Evolutionary conservation across 768 basidiomycete genomes (phyloP).

Genomic region (Leucogyrophana mollusca): DNA sequence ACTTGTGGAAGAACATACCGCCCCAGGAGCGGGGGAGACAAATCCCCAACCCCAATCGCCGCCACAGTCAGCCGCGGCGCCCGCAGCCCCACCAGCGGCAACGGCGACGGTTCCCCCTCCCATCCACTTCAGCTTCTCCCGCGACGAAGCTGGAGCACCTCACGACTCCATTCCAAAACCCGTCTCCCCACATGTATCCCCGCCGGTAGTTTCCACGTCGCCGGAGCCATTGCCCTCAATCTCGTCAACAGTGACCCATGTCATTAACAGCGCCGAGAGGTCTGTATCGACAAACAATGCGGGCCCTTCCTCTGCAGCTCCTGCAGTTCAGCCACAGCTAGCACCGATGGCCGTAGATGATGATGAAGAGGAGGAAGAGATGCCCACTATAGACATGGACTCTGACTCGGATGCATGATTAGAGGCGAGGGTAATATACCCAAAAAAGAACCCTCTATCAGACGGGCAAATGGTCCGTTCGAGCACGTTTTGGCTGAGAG

Average conservation of each 20-base stretch:
- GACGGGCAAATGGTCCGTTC: not conserved
- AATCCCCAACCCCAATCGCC: too few species aligned
- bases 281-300: too few species aligned
- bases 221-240: constrained; percentile 1
- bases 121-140: too few species aligned
- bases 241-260: not conserved
- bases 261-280: not conserved
- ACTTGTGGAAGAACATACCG: constrained; percentile 7
- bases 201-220: not conserved
- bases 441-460: not conserved
- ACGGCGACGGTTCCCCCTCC: not conserved
- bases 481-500: not conserved
- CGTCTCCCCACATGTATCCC: too few species aligned
- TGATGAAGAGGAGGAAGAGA: constrained; percentile 70
- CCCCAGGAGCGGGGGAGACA: too few species aligned
- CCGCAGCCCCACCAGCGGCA: constrained; percentile 1
- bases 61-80: not conserved
- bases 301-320: constrained; percentile 4
- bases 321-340: not conserved
- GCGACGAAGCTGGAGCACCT: too few species aligned
- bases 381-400: constrained; percentile 75
- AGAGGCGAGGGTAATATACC: not conserved
- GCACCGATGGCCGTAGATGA: constrained; percentile 25
- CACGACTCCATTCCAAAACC: too few species aligned
- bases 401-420: constrained; percentile 65